Percentiles rank a stretch among this genome's conserved stretches.
phyloP scores from a whole-genome alignment of 352 stramenopile genomes.

The Pythium pyrilobum region DNA sequence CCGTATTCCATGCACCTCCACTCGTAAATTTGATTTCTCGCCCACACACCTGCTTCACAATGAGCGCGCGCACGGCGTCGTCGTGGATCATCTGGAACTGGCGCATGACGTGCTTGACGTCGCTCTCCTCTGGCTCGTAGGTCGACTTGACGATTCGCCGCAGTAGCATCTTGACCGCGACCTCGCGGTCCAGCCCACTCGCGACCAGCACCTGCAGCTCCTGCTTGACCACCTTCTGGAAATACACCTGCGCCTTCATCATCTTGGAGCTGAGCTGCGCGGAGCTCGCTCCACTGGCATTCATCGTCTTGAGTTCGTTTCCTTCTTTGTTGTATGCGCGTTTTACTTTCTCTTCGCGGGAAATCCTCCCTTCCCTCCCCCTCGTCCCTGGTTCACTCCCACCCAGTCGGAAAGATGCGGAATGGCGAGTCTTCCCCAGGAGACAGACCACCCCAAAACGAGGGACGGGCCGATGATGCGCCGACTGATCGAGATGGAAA shows the following conservation, averaged over 20 bases:
- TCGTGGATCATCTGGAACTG: conserved; percentile 87
- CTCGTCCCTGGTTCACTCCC: too few species aligned
- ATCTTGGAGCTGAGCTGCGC: conserved; percentile 46
- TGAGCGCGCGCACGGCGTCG: conserved; percentile 75
- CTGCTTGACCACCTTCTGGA: conserved; percentile 76
- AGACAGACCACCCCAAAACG: too few species aligned
- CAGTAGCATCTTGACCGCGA: conserved; percentile 69
- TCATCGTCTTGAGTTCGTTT: too few species aligned
- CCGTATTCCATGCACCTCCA: not conserved
- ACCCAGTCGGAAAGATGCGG: too few species aligned
- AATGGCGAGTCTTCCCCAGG: too few species aligned
- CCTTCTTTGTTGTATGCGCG: not conserved
- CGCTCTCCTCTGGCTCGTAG: conserved; percentile 44
- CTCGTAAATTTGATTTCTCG: too few species aligned
- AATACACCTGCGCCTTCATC: conserved; percentile 59
- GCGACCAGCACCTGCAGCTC: conserved; percentile 66
- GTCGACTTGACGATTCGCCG: conserved; percentile 69
- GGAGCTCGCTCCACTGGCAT: not conserved
- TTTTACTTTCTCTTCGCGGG: not conserved
- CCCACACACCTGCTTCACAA: conserved; percentile 78
- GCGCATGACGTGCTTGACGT: conserved; percentile 73
- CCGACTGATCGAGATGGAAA: too few species aligned
- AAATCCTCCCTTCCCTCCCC: too few species aligned
- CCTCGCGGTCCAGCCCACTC: conserved; percentile 48
- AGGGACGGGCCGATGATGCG: too few species aligned